Evolutionary conservation across 129 eudicot species (phyloP).

Genomic region (Rutidosis leptorrhynchoides): DNA sequence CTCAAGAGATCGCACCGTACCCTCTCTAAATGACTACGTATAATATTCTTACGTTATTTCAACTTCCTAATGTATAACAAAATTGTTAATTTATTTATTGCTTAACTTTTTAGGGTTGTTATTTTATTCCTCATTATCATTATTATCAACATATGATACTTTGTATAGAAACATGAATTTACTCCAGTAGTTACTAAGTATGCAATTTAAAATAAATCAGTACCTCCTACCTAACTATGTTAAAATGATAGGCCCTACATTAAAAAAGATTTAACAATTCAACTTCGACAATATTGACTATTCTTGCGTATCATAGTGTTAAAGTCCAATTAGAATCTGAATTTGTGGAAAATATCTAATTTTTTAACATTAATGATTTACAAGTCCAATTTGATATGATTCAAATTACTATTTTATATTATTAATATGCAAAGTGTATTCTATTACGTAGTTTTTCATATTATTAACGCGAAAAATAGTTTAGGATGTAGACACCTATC

Average conservation of each 20-base stretch:
- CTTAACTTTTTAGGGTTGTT: not conserved
- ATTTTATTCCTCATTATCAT: not conserved
- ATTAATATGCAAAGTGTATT: too few relatives aligned
- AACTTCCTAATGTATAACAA: not conserved
- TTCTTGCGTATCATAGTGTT: constrained; percentile 6
- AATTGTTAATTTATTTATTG: constrained; percentile 16
- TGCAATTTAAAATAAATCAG: not conserved
- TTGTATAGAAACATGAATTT: too few relatives aligned
- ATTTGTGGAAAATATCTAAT: not conserved
- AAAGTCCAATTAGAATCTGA: constrained; percentile 25
- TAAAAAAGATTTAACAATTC: not conserved
- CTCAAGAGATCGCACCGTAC: too few relatives aligned
- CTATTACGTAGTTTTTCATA: not conserved
- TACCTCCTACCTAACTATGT: not conserved
- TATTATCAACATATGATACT: not conserved
- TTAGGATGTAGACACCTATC: not conserved
- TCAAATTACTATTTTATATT: not conserved
- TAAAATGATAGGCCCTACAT: not conserved
- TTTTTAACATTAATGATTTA: not conserved
- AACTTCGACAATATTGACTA: constrained; percentile 28
- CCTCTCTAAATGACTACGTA: constrained; percentile 3
- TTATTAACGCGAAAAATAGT: not conserved
- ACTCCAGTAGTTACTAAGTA: too few relatives aligned
- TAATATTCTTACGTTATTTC: constrained; percentile 11
- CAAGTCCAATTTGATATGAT: constrained; percentile 3